Evolutionary conservation across 106 monocot genomes (phyloP).

Genomic region (Ottelia alismoides): DNA sequence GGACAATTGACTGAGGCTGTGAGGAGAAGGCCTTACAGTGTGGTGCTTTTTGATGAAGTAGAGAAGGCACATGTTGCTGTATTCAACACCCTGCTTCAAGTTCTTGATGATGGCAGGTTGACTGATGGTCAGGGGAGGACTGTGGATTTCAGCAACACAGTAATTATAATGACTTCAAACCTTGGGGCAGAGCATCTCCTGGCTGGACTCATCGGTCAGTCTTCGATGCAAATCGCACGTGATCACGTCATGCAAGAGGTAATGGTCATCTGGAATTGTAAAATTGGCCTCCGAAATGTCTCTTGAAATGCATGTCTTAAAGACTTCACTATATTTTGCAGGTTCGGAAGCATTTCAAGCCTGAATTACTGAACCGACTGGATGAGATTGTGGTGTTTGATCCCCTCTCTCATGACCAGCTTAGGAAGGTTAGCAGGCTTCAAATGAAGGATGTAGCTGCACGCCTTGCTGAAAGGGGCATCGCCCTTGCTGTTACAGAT

Average conservation of each 20-base stretch:
- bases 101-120: slow-evolving; percentile 45
- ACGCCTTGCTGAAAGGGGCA: slow-evolving; percentile 39
- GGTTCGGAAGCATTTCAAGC: no score
- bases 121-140: slow-evolving; percentile 51
- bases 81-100: no score
- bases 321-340: slow-evolving; percentile 25
- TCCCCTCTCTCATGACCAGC: slow-evolving; percentile 47
- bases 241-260: no score
- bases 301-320: slow-evolving; percentile 31
- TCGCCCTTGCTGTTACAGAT: slow-evolving; percentile 43
- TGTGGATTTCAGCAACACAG: slow-evolving; percentile 43
- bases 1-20: no score
- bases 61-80: no score
- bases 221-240: no score
- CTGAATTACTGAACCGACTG: no score
- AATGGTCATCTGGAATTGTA: no score
- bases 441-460: no score
- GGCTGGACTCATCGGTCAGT: slow-evolving; percentile 32
- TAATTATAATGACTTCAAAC: slow-evolving; percentile 56
- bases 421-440: slow-evolving; percentile 42
- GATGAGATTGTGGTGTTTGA: no score
- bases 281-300: slow-evolving; percentile 25
- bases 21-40: no score
- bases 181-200: slow-evolving; percentile 45
- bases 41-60: no score